Evolutionary conservation across 441 rosid genomes (phyloP), one percentile per base, ranked within the genome.

Genomic region (Populus tomentosa): DNA sequence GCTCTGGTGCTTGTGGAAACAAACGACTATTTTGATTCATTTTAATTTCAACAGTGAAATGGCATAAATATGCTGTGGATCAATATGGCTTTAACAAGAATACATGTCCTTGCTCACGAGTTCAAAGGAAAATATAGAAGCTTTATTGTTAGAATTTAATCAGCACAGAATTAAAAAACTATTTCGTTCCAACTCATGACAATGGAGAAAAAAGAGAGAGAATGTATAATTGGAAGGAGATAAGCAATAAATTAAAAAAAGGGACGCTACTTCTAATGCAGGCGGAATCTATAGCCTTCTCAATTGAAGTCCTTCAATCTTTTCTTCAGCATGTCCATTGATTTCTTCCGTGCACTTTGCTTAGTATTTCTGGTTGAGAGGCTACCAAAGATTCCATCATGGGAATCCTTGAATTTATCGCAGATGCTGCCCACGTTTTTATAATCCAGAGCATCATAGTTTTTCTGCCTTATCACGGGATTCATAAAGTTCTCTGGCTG

Each of bases 401-500:
- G 63, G 65, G 97, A 84, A 80, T 95, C 99, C 88, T 89, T 95
- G 80, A 87, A 95, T 84, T 95, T 95, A 66, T 94, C 98, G 23
- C 97, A 89, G 36, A 95, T 90, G 61, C 77, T 84, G 24, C 92
- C 95, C 69, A 95, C 97, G 86, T 90, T 95, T 90, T 95, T 95
- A 82, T 90, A 85, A 83, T 95, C 99, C 91, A 95, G 85, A 5
- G 91, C 81, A 75, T 81, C 86, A 84, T 95, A 95, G 86, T 87
- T 92, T 77, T 84, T 90, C 90, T 89, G 89, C 72, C 99, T 82
- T 30, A 92, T 95, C 83, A 92, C 98, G 11, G 98, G 99, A 77
- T 95, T 91, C 97, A 90, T 86, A 90, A 95, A 95, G 84, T 88
- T 91, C 88, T 95, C 99, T 0, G 99, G 97, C 79, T 90, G 97